Base-by-base conservation (phyloP, 75 land plant genomes). In the Chamaecyparis obtusa region DNA sequence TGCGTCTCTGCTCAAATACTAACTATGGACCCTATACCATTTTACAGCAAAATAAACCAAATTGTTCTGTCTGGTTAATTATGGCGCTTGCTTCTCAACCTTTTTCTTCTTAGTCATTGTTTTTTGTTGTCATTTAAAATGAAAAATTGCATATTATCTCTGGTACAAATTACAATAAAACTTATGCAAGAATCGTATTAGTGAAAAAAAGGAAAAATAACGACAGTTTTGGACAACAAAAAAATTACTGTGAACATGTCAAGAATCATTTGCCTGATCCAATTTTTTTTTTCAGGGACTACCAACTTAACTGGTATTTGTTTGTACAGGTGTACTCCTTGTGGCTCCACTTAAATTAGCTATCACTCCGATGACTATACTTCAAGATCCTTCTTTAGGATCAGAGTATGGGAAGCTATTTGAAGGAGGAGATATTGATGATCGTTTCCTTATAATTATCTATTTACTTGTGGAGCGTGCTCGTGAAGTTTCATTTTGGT, bases 351-450 rank as follows among this genome's bases (percentile, higher is more conserved):
- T 97, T 9, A 88, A 90, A 84, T 87, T 97, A 81, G 97, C 98
- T 3, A 96, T 97, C 60, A 96, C 99, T 49, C 96, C 98, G 30
- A 96, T 94, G 98, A 90, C 97, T 24, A 96, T 95, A 2, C 86
- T 96, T 32, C 94, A 95, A 89, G 99, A 97, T 88, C 93, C 97
- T 56, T 37, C 90, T 19, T 19, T 95, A 83, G 98, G 97, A 80
- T 83, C 92, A 2, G 91, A 86, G 69, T 97, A 95, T 89, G 84
- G 94, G 85, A 87, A 89, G 39, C 88, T 97, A 88, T 92, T 91
- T 89, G 95, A 93, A 85, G 91, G 88, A 83, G 98, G 95, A n/a
- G 96, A 95, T 27, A 94, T 93, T 7, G 99, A 97, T 89, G 99
- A 97, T 77, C 91, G 99, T 41, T 91, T 95, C 64, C 86, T 97